A percentile compares a stretch with the other conserved stretches of the same genome.
These are phyloP conservation scores for Colletotrichum sp. DNA, from an alignment of 2,329 filamentous ascomycete species.

Conservation along the genomic window DNA sequence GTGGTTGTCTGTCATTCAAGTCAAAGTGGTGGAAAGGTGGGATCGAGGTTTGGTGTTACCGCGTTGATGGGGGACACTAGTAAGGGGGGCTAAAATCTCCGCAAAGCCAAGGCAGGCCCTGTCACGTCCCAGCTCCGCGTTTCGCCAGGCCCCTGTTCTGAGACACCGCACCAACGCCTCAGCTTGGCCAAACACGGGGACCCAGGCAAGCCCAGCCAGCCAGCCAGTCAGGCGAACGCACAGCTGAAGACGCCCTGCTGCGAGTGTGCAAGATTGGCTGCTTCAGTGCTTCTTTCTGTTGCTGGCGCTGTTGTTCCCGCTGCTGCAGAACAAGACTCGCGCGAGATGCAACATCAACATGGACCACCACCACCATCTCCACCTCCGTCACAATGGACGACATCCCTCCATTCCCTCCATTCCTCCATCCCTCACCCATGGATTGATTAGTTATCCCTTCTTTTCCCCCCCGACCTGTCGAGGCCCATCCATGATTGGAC, in stretches of 20 bases:
- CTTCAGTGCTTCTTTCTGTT: neutral
- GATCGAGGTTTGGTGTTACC: neutral
- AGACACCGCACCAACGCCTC: conserved; percentile 20
- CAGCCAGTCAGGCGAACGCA: neutral
- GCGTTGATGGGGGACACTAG: neutral
- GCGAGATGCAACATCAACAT: neutral
- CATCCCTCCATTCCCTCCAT: neutral
- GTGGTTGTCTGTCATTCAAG: neutral
- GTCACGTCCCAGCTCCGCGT: neutral
- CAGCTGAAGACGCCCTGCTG: neutral
- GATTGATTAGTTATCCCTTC: neutral
- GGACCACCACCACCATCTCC: neutral
- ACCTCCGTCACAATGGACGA: neutral
- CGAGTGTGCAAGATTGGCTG: neutral
- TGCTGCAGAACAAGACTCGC: neutral
- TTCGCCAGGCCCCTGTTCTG: conserved; percentile 15
- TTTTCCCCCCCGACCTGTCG: neutral
- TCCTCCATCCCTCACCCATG: neutral
- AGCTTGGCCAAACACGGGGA: neutral
- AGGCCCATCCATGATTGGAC: neutral
- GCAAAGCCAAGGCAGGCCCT: neutral
- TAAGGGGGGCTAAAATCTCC: neutral
- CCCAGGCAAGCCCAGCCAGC: neutral
- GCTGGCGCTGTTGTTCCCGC: neutral
- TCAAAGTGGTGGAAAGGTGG: neutral